A percentile compares a stretch with the other conserved stretches of the same genome.
Evolutionary conservation across 176 grass and related monocot species (phyloP).

Genomic region (Oryza punctata): DNA sequence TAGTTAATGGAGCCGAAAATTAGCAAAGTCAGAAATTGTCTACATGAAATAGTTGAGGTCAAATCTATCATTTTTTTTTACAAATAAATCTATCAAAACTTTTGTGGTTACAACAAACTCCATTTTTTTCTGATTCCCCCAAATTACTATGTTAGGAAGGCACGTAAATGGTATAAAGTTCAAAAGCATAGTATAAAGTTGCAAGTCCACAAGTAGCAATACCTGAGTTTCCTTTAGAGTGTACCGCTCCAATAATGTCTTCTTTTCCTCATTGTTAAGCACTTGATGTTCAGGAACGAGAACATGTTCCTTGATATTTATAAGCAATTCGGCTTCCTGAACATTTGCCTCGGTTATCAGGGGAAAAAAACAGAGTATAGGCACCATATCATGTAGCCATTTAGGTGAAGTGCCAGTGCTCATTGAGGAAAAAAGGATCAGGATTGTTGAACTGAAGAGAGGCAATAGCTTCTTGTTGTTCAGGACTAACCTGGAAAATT

Average conservation of each 20-base stretch:
- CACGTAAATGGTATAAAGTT: not conserved
- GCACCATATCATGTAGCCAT: not conserved
- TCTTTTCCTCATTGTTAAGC: constrained; percentile 84
- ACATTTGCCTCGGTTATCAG: constrained; percentile 40
- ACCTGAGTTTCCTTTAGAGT: constrained; percentile 95
- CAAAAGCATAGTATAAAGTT: not conserved
- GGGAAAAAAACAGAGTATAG: not conserved
- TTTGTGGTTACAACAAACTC: not conserved
- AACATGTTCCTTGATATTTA: constrained; percentile 94
- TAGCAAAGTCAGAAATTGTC: not conserved
- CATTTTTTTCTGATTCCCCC: not conserved
- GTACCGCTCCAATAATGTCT: constrained; percentile 81
- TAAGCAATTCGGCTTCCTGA: constrained; percentile 80
- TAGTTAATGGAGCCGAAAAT: constrained; percentile 19
- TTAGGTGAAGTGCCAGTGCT: not conserved
- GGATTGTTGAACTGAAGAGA: constrained; percentile 16
- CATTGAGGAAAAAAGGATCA: not conserved
- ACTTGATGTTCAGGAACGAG: constrained; percentile 87
- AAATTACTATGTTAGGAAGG: constrained; percentile 4
- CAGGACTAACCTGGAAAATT: constrained; percentile 71
- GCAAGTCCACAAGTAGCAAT: constrained; percentile 34
- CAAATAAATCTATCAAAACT: not conserved
- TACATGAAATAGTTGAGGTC: constrained; percentile 18
- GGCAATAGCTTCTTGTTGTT: not conserved
- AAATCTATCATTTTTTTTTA: not conserved